Evolutionary conservation across 257 asterid species (phyloP), one percentile per base, ranked within the genome.

Genomic region (Agastache rugosa): DNA sequence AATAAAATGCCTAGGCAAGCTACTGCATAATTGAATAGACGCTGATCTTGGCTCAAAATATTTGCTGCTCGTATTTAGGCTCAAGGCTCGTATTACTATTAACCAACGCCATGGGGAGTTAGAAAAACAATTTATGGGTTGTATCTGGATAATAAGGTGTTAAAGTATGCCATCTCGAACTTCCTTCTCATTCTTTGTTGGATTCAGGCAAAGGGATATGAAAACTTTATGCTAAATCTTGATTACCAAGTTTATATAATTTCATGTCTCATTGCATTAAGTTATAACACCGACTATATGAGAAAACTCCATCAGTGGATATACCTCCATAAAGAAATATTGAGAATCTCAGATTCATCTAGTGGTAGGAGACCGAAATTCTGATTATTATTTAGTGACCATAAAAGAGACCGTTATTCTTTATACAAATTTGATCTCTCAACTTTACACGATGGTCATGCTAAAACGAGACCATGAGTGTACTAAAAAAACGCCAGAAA

Each of bases 51-150:
- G 53, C 47, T 63, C 22, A 16, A 25, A 47, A 8, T 62, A 8
- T 63, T 16, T 27, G 59, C 42, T 60, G 42, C 67, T 48, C 63
- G 14, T 48, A 41, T 34, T 73, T 48, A 47, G 63, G 19, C 63
- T 65, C 63, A 61, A 61, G 20, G 17, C 64, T 6, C n/a, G n/a
- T 55, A 44, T 61, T 10, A 27, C 11, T 55, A 44, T 61, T 10
- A 27, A 34, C 50, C 17, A 17, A 11, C 76, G n/a, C 25, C 2
- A 25, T 42, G 59, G 1, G 6, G 34, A 63, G 31, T 63, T 35
- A 63, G n/a, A 37, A 15, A 37, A 17, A 10, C 19, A n/a, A 17
- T 51, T 7, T 34, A 20, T 8, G 7, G 15, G 22, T 23, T 3
- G 23, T 65, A 44, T 22, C 35, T 37, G 69, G 17, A 65, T 29